Conservation (phyloP, 225 moss, liverwort and hornwort species). For the Climacium dendroides region DNA sequence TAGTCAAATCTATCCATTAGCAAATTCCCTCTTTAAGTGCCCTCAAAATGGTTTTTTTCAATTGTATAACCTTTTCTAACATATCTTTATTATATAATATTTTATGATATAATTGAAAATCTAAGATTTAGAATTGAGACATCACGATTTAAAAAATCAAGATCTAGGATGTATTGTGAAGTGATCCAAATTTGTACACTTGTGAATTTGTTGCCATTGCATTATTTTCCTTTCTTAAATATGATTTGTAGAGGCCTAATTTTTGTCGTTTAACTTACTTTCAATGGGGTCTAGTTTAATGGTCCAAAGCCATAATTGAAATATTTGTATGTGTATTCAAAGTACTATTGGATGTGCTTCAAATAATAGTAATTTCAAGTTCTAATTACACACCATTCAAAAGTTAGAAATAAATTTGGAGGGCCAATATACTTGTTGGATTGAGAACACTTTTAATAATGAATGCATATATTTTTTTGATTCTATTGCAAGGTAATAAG, state of each 20-base stretch:
- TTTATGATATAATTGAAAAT: no score
- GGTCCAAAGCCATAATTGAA: background rate
- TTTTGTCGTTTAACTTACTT: background rate
- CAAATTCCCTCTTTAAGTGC: no score
- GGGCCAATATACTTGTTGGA: background rate
- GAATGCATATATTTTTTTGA: no score
- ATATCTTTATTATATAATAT: no score
- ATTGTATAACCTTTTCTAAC: no score
- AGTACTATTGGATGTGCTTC: background rate
- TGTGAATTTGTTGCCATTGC: background rate
- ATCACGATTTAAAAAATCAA: no score
- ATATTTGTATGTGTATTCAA: background rate
- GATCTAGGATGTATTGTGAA: no score
- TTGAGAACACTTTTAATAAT: fast-evolving
- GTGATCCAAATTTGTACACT: fast-evolving
- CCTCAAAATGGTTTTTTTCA: no score
- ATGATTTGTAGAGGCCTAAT: background rate
- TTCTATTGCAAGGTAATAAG: background rate
- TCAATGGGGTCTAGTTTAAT: background rate
- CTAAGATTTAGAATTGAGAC: no score
- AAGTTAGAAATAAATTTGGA: background rate
- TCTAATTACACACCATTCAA: background rate
- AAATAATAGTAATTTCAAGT: background rate
- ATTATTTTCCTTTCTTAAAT: background rate
- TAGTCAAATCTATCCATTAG: no score